phyloP scores from a whole-genome alignment of 345 rosid species.

The Aquilaria yunnanensis region DNA sequence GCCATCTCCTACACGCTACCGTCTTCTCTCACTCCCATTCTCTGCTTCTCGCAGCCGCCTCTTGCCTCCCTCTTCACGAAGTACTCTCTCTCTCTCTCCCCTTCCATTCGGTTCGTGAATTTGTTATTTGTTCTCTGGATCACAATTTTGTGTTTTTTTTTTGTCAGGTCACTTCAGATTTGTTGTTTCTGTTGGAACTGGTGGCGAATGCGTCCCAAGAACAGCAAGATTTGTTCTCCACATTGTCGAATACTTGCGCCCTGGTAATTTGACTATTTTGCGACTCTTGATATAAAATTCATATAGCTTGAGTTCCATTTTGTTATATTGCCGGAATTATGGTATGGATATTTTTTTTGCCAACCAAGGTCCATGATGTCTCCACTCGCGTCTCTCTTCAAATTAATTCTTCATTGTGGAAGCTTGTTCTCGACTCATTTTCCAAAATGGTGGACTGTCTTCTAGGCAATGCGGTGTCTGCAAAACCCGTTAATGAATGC shows the following conservation, averaged over 20 bases:
- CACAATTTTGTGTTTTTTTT: neutral
- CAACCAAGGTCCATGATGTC: constrained; percentile 50
- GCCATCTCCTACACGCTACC: constrained; percentile 49
- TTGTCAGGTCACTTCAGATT: constrained; percentile 55
- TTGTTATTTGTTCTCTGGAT: neutral
- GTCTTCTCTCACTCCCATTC: constrained; percentile 58
- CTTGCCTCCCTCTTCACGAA: constrained; percentile 72
- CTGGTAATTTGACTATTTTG: constrained; percentile 34
- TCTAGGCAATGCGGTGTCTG: constrained; percentile 31
- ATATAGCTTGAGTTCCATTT: too few relatives aligned
- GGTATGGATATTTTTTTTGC: neutral
- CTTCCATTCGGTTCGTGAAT: neutral
- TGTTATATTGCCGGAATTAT: neutral
- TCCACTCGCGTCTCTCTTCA: constrained; percentile 48
- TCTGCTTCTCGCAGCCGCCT: constrained; percentile 47
- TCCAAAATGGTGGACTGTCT: constrained; percentile 42
- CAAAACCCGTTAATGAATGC: constrained; percentile 50
- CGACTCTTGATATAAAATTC: neutral
- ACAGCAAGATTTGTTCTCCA: constrained; percentile 18
- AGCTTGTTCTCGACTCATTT: constrained; percentile 43
- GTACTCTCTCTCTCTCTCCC: constrained; percentile 21
- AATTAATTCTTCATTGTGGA: constrained; percentile 47
- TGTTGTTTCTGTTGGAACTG: constrained; percentile 63
- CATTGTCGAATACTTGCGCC: constrained; percentile 38
- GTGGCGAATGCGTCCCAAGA: constrained; percentile 35